These are phyloP conservation scores for Selaginella tamariscina DNA, from an alignment of 75 land plant genomes.

Conservation along the genomic window DNA sequence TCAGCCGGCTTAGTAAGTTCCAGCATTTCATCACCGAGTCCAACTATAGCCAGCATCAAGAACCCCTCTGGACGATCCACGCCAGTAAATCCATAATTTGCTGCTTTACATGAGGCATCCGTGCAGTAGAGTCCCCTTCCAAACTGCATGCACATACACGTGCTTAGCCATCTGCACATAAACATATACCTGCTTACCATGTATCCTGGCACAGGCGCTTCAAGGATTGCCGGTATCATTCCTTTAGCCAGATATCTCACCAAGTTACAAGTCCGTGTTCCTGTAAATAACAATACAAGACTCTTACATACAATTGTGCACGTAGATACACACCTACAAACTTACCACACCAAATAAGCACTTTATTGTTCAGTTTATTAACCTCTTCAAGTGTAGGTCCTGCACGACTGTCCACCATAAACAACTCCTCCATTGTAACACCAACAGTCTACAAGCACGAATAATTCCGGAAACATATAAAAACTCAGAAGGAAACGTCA, in stretches of 20 bases:
- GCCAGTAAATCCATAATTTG: conserved; percentile 59
- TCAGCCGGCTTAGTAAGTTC: conserved; percentile 36
- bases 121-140: conserved; percentile 54
- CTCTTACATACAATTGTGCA: neutral
- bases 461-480: neutral
- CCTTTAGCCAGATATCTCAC: conserved; percentile 45
- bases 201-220: conserved; percentile 49
- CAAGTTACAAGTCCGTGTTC: conserved; percentile 45
- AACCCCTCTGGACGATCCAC: conserved; percentile 70
- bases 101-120: conserved; percentile 63
- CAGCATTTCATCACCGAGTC: conserved; percentile 39
- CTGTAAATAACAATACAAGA: conserved; percentile 10
- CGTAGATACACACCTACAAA: neutral
- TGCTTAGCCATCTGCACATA: neutral
- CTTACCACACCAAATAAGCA: conserved; percentile 74
- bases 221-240: conserved; percentile 38
- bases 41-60: conserved; percentile 46
- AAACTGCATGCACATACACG: conserved; percentile 30
- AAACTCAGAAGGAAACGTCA: neutral
- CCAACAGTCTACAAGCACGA: conserved; percentile 33
- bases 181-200: conserved; percentile 27
- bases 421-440: conserved; percentile 39
- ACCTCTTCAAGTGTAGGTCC: conserved; percentile 37
- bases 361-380: conserved; percentile 48
- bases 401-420: conserved; percentile 32